Evolutionary conservation across 768 basidiomycete species (phyloP), one percentile per base, ranked within the genome.

Genomic region (Sarcodon aspratus): DNA sequence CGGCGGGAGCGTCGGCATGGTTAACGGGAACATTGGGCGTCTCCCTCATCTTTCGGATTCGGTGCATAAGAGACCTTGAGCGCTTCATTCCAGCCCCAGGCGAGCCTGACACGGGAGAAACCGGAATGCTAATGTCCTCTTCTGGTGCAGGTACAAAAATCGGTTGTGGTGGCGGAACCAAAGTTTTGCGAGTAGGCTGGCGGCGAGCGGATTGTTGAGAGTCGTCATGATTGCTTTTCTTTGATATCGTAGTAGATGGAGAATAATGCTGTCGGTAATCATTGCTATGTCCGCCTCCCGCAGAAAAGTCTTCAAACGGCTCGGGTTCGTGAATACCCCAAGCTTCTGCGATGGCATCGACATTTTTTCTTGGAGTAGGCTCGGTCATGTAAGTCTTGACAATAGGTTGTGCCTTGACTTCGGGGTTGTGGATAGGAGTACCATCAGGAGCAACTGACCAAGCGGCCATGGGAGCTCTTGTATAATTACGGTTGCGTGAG

Each of bases 241-340:
- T 64, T 21, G 83, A 84, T 57, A 74, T 79, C 34, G 80, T 66
- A 10, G 79, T 76, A 5, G 21, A 27, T 27, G 21, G 21, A 27
- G 21, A 27, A 6, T 82, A 79, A n/a, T 64, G 63, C 45, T 79
- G 80, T 27, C 71, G 49, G 55, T 62, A 47, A 53, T 63, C 50
- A 34, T 51, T 46, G 17, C 47, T 49, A n/a, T 55, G 54, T 36
- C 84, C 83, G 40, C 85, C 84, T 15, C 86, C 90, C 18, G 87
- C 88, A 53, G 79, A 85, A 61, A 92, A 93, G 57, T 93, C 89
- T 57, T 93, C 89, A 57, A 76, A 92, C 7, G 90, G 90, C 59
- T 93, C 90, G 5, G 90, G 90, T 58, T 92, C 90, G 56, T 90
- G 86, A 46, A 88, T 89, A 35, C 90, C 90, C 90, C 90, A 92